Conservation (phyloP, 1,139 yeast genomes). For the Taphrina flavorubra region DNA sequence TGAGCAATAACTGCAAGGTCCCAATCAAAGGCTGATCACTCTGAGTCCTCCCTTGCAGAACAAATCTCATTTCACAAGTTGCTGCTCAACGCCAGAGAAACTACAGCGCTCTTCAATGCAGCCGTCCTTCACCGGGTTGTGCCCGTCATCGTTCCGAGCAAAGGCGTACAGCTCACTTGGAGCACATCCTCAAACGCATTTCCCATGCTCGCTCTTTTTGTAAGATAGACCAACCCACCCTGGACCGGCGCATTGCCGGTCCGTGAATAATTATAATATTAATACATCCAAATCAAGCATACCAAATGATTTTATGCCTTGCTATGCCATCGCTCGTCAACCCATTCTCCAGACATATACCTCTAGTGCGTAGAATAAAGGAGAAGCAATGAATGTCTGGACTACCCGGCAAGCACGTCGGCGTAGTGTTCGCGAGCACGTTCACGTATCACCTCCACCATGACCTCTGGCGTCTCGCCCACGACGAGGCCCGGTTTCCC, state of each 20-base stretch:
- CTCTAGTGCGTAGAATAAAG: no score
- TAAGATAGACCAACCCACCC: conserved; percentile 3
- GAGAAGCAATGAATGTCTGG: no score
- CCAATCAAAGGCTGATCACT: conserved; percentile 31
- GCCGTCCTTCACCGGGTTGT: no score
- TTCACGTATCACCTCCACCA: conserved; percentile 51
- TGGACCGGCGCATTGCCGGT: neutral
- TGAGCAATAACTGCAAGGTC: conserved; percentile 30
- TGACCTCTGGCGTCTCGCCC: conserved; percentile 52
- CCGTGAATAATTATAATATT: conserved; percentile 6
- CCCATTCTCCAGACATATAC: neutral
- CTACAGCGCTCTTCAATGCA: no score
- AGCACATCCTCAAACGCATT: no score
- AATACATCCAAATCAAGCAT: conserved; percentile 5
- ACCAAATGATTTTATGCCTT: neutral
- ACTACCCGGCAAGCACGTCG: conserved; percentile 9
- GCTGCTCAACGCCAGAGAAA: neutral
- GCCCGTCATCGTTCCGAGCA: no score
- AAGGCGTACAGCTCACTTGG: neutral
- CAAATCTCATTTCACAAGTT: neutral
- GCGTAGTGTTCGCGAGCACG: conserved; percentile 46
- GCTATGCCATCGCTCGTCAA: conserved; percentile 1
- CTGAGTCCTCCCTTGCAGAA: neutral
- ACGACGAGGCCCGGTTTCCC: conserved; percentile 44
- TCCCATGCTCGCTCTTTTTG: neutral